These are phyloP conservation scores for Medicago ruthenica DNA, from an alignment of 306 rosid genomes.

Conservation along the genomic window DNA sequence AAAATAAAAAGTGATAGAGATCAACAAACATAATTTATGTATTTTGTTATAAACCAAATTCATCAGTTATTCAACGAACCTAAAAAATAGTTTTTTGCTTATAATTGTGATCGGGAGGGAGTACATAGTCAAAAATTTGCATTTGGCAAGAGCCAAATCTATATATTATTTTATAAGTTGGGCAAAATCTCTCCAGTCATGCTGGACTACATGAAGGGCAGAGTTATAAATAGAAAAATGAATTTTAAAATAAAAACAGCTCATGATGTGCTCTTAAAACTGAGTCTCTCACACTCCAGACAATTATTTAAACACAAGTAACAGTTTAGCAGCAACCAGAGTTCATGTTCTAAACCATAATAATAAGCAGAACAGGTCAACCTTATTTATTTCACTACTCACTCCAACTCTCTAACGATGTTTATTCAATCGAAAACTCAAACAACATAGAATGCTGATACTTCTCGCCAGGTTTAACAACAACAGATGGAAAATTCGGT, in stretches of 20 bases:
- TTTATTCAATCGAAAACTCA: constrained; percentile 79
- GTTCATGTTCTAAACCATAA: constrained; percentile 18
- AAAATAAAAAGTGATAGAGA: too few relatives aligned
- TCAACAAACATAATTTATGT: too few relatives aligned
- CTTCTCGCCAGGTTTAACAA: constrained; percentile 80
- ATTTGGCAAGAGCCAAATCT: too few relatives aligned
- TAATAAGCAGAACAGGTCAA: constrained; percentile 20
- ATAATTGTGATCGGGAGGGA: too few relatives aligned
- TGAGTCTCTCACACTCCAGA: neutral
- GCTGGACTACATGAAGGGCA: too few relatives aligned
- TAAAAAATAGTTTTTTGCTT: too few relatives aligned
- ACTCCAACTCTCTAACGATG: constrained; percentile 21
- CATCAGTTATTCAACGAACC: too few relatives aligned
- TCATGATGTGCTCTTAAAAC: neutral
- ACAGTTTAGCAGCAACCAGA: constrained; percentile 27
- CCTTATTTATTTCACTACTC: constrained; percentile 41
- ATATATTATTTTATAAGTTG: too few relatives aligned
- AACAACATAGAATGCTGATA: constrained; percentile 83
- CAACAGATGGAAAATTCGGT: constrained; percentile 75
- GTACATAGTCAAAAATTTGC: too few relatives aligned
- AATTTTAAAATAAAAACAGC: constrained; percentile 6
- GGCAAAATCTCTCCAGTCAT: too few relatives aligned
- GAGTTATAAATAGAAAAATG: too few relatives aligned
- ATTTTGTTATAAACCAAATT: too few relatives aligned
- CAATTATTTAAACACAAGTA: constrained; percentile 31